Conservation (phyloP, 345 rosid genomes). For the Trapa bicornis region DNA sequence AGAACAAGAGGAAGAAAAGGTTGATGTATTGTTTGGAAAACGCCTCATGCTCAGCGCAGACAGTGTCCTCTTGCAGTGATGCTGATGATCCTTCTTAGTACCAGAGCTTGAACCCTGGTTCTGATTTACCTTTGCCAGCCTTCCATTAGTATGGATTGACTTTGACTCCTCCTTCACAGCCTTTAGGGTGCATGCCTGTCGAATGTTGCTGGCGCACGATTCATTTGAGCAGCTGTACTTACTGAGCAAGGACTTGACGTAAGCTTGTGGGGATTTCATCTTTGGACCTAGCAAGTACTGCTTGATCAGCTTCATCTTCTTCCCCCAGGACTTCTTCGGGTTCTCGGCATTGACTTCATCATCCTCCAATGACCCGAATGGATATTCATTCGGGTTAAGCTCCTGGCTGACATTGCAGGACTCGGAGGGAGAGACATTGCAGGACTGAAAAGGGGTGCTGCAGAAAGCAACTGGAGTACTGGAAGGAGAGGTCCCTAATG, state of each 20-base stretch:
- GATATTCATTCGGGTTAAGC: conserved; percentile 52
- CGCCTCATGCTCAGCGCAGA: conserved; percentile 41
- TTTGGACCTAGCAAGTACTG: conserved; percentile 42
- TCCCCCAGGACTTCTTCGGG: conserved; percentile 50
- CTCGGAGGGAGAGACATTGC: conserved; percentile 58
- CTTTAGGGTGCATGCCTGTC: conserved; percentile 9
- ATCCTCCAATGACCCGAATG: conserved; percentile 24
- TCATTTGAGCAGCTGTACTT: conserved; percentile 63
- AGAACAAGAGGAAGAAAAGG: conserved; percentile 19
- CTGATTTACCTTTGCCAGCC: conserved; percentile 14
- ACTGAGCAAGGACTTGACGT: conserved; percentile 48
- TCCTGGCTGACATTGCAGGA: conserved; percentile 64
- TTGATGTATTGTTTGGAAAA: conserved; percentile 24
- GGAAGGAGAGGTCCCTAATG: conserved; percentile 2
- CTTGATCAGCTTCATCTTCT: conserved; percentile 39
- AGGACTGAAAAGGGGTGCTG: conserved; percentile 76
- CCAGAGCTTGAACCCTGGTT: background rate
- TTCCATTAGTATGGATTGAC: conserved; percentile 12
- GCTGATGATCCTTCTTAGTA: conserved; percentile 6
- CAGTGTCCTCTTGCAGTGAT: conserved; percentile 51
- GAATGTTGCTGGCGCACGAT: conserved; percentile 31
- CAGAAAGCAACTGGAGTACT: conserved; percentile 1
- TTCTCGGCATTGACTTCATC: conserved; percentile 18
- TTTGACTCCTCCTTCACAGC: background rate
- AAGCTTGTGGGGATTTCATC: conserved; percentile 54